Evolutionary conservation across 2,329 filamentous ascomycete species (phyloP).

Genomic region (Niveomyces coronatus): DNA sequence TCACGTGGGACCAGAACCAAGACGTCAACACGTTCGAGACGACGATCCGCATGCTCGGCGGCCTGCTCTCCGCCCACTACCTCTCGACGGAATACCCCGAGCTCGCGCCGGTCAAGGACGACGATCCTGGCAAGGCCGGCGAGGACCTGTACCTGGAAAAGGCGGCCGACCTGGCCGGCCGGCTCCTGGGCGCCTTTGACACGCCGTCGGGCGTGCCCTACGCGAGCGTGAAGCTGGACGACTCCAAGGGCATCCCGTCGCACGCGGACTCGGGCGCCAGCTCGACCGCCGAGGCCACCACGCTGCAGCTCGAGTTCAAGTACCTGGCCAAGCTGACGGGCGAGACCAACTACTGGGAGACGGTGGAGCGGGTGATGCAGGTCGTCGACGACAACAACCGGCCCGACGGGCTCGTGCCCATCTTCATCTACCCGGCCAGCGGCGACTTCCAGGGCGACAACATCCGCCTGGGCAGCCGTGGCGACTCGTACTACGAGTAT

Average conservation of each 20-base stretch:
- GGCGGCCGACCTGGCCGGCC: slow-evolving; percentile 83
- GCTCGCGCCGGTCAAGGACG: slow-evolving; percentile 63
- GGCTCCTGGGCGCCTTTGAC: slow-evolving; percentile 79
- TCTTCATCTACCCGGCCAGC: slow-evolving; percentile 72
- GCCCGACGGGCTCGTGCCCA: slow-evolving; percentile 78
- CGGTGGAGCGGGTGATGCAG: slow-evolving; percentile 83
- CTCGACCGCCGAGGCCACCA: slow-evolving; percentile 88
- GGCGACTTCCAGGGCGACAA: slow-evolving; percentile 76
- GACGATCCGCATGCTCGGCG: slow-evolving; percentile 93
- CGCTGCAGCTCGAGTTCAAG: slow-evolving; percentile 91
- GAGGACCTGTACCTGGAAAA: slow-evolving; percentile 96
- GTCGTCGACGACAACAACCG: slow-evolving; percentile 74
- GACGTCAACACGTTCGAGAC: slow-evolving; percentile 98
- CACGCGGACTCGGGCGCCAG: slow-evolving; percentile 81
- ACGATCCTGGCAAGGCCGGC: slow-evolving; percentile 61
- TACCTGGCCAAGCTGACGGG: slow-evolving; percentile 92
- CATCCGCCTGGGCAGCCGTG: slow-evolving; percentile 84
- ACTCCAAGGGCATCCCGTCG: slow-evolving; percentile 63
- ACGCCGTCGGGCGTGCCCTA: slow-evolving; percentile 79
- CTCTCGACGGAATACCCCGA: slow-evolving; percentile 74
- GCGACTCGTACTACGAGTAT: slow-evolving; percentile 98
- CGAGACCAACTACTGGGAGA: slow-evolving; percentile 86
- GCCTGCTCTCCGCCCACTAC: slow-evolving; percentile 86
- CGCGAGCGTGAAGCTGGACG: slow-evolving; percentile 80
- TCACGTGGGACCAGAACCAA: slow-evolving; percentile 85